Base-by-base conservation (phyloP, 225 moss, liverwort and hornwort genomes). In the Physcomitrium patens region DNA sequence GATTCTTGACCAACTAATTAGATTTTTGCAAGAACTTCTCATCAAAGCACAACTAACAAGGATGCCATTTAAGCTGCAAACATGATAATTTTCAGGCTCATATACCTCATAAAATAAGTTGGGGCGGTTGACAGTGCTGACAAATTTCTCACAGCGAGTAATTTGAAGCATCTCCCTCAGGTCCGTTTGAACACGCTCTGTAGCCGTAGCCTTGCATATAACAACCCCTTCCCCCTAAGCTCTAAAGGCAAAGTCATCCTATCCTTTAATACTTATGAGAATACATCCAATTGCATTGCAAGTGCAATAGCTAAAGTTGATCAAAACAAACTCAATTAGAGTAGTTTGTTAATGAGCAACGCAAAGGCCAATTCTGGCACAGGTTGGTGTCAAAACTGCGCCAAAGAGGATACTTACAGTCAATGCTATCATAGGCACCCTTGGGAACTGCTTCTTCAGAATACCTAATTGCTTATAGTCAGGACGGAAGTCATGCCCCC, bases 401-500 rank as follows among this genome's bases (percentile, higher is more conserved):
- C 47, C 71, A 63, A 57, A 59, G 71, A 78, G 65, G 24, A 67
- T 50, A 79, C 97, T 94, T 83, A 97, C 97, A 83, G 97, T 97
- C 78, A 97, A 75, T 69, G 94, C 97, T 71, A 97, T 90, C 62
- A 97, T 94, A 28, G 97, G 94, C 78, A 97, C 94, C 78, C 86
- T 92, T 56, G 97, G 91, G 70, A 94, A 97, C 81, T 97, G 97
- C 66, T 94, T 97, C 85, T 94, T 97, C 63, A 97, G 68, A 78
- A 94, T 97, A 71, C 94, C 91, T 67, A 97, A 71, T 77, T 91
- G 90, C 70, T 94, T 94, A 56, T 99, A 99, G 79, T 99, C 94
- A 51, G 97, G 94, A 78, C 97, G 92, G 77, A 99, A 99, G 75
- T 99, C 97, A 81, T 99, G 97, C 65, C 94, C 97, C 94, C 97